A percentile compares a stretch with the other conserved stretches of the same genome.
These are phyloP conservation scores for Tolypocladium endophyticum DNA, from an alignment of 2,329 filamentous ascomycete genomes.

Conservation along the genomic window DNA sequence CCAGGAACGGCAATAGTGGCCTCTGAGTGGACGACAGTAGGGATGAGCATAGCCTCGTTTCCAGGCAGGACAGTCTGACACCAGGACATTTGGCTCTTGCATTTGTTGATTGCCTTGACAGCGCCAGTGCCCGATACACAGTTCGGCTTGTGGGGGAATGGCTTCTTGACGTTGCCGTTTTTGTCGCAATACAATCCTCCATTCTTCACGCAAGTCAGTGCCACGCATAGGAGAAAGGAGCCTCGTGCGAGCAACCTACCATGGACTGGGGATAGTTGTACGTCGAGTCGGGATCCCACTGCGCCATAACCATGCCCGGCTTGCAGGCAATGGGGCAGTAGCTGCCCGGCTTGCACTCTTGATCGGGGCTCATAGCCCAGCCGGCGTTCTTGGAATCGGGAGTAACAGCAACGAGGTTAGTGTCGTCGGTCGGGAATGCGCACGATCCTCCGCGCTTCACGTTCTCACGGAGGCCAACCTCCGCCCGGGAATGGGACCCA, in stretches of 20 bases:
- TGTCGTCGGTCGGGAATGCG: conserved; percentile 50
- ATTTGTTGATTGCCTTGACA: conserved; percentile 57
- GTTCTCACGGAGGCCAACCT: conserved; percentile 30
- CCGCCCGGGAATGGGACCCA: conserved; percentile 8
- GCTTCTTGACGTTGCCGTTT: conserved; percentile 55
- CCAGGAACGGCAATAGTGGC: conserved; percentile 59
- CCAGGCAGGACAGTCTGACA: conserved; percentile 73
- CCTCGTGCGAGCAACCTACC: conserved; percentile 36
- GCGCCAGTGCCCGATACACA: conserved; percentile 59
- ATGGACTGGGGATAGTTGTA: conserved; percentile 63
- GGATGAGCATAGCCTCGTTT: conserved; percentile 74
- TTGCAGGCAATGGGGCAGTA: conserved; percentile 74
- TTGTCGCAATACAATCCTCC: conserved; percentile 65
- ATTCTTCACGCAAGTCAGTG: conserved; percentile 35
- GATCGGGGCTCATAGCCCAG: conserved; percentile 72
- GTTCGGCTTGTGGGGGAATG: conserved; percentile 56
- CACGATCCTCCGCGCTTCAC: conserved; percentile 48
- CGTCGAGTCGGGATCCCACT: conserved; percentile 63
- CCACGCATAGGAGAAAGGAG: not conserved
- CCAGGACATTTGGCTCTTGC: conserved; percentile 52
- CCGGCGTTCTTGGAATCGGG: conserved; percentile 56
- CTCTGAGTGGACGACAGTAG: conserved; percentile 50
- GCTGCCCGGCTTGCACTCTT: conserved; percentile 52
- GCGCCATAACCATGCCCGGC: conserved; percentile 63
- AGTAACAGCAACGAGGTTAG: conserved; percentile 58